Evolutionary conservation across 192 early-diverging fungal genomes (phyloP), one percentile per base, ranked within the genome.

Genomic region (Diversispora epigaea): DNA sequence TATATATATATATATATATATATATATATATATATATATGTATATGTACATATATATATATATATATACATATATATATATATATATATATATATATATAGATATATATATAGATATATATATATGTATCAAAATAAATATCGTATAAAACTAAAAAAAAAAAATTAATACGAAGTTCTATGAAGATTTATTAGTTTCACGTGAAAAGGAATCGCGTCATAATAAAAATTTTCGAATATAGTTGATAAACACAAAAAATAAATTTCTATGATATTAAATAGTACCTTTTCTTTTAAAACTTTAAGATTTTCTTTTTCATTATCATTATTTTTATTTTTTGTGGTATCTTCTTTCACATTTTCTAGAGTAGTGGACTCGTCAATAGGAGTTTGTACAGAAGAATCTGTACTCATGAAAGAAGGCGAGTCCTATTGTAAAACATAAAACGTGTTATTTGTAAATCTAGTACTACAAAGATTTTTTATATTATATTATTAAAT

Each of bases 231-330:
- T 52, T 14, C 21, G 25, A 52, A 21, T 32, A 39, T 39, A 9
- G 17, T 32, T 11, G 9, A n/a, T 32, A 85, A 81, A 81, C 55
- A 11, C 71, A 73, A 66, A 76, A n/a, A 71, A 49, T 15, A 44
- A 22, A 6, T 21, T 12, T 22, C 14, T 21, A 54, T 4, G 63
- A 58, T 58, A 21, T 14, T 15, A 14, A 3, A 32, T 64, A 56
- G 11, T 75, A 83, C 85, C 76, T 85, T 81, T 49, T 77, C 79
- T 50, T 83, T 80, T 22, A 88, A 74, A 21, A 79, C 57, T n/a
- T 84, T 81, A 50, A 83, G 79, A 57, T 82, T 78, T 70, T 84
- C 81, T 57, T 79, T 78, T 25, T 81, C 80, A 43, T 68, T 81
- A 39, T 74, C 74, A n/a, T 78, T 67, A 22, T 84, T 52, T 68